phyloP scores from a whole-genome alignment of 179 eudicot genomes.

The Spergularia azorica region DNA sequence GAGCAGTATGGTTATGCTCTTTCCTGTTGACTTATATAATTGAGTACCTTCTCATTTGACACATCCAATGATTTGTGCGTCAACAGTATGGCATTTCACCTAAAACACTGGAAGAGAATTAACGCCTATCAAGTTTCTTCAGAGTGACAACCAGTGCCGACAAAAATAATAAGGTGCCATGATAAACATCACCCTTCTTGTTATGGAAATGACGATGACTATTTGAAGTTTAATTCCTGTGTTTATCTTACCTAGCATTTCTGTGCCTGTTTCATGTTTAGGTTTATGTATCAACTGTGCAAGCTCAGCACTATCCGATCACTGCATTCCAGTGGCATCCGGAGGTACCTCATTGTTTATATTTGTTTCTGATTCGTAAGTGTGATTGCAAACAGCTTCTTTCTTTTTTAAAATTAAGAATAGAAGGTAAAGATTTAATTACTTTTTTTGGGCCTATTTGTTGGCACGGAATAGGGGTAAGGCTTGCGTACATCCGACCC shows the following conservation, averaged over 20 bases:
- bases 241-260: not conserved
- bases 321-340: slow-evolving; percentile 29
- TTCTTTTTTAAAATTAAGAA: not conserved
- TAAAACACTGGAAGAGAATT: slow-evolving; percentile 13
- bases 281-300: slow-evolving; percentile 25
- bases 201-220: not conserved
- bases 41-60: not conserved
- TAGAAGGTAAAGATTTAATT: no score
- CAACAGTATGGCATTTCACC: slow-evolving; percentile 23
- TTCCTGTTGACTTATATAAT: not conserved
- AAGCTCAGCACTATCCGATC: slow-evolving; percentile 24
- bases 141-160: slow-evolving; percentile 18
- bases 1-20: not conserved
- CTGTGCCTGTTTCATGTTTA: not conserved
- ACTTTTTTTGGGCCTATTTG: no score
- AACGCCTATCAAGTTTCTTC: slow-evolving; percentile 24
- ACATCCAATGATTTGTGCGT: slow-evolving; percentile 5
- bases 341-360: slow-evolving; percentile 8
- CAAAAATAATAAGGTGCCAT: slow-evolving; percentile 21
- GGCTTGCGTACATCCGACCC: no score
- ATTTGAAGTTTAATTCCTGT: not conserved
- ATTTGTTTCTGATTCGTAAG: no score
- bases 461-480: no score
- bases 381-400: not conserved
- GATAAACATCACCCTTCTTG: not conserved